Conservation (phyloP, 331 rosid genomes). For the Telfairia occidentalis region DNA sequence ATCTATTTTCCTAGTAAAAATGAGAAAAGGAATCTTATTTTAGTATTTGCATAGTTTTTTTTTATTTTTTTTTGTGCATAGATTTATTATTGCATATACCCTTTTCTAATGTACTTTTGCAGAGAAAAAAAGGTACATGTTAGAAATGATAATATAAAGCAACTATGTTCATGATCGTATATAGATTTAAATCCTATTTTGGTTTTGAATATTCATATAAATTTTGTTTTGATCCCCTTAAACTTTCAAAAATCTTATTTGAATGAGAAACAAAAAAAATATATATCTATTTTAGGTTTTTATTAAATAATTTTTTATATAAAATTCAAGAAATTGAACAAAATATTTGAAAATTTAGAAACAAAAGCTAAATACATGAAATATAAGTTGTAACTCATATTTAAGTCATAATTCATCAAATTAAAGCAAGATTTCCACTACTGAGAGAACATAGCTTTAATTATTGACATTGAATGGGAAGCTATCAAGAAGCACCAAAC, state of each 20-base stretch:
- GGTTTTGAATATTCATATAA: neutral
- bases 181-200: neutral
- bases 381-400: neutral
- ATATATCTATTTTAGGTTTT: neutral
- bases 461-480: neutral
- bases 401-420: neutral
- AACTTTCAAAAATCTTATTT: neutral
- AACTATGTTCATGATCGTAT: neutral
- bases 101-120: neutral
- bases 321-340: neutral
- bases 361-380: neutral
- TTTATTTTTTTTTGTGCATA: too few species aligned
- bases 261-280: neutral
- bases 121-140: neutral
- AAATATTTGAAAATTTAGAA: neutral
- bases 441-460: neutral
- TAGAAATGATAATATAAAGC: neutral
- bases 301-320: neutral
- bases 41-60: neutral
- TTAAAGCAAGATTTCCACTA: neutral
- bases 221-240: neutral
- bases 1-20: neutral
- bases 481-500: neutral
- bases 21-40: neutral
- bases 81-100: neutral